Conservation (phyloP, 805 yeast species). For the Candida suzukii region DNA sequence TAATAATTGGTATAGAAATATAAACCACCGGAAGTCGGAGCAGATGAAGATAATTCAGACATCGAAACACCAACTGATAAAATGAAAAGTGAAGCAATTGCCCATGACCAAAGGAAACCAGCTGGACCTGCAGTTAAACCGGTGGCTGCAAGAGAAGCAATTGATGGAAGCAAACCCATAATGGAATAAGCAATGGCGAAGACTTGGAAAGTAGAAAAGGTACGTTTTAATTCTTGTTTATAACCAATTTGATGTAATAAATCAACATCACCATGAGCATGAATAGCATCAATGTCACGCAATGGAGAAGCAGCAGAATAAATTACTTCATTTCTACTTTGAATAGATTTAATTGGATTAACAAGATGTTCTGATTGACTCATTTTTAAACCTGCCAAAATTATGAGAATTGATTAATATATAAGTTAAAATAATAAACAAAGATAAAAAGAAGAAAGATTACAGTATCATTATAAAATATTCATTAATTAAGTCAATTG, state of each 20-base stretch:
- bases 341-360: not conserved
- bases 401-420: no score
- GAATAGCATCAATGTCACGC: conserved; percentile 21
- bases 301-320: conserved; percentile 16
- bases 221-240: conserved; percentile 59
- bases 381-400: no score
- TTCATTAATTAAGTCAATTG: no score
- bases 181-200: conserved; percentile 69
- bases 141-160: conserved; percentile 46
- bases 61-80: conserved; percentile 51
- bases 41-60: conserved; percentile 58
- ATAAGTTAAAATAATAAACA: no score
- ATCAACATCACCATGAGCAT: conserved; percentile 23
- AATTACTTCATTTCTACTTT: conserved; percentile 6
- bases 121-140: conserved; percentile 49
- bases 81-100: conserved; percentile 44
- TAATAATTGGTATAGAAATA: conserved; percentile 62
- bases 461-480: no score
- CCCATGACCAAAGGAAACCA: conserved; percentile 49
- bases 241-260: conserved; percentile 56
- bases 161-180: conserved; percentile 65
- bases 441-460: no score
- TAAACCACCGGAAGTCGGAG: conserved; percentile 70
- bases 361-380: not conserved
- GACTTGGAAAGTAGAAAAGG: conserved; percentile 54